Evolutionary conservation across 148 eudicot genomes (phyloP), one percentile per base, ranked within the genome.

Genomic region (Chenopodium album): DNA sequence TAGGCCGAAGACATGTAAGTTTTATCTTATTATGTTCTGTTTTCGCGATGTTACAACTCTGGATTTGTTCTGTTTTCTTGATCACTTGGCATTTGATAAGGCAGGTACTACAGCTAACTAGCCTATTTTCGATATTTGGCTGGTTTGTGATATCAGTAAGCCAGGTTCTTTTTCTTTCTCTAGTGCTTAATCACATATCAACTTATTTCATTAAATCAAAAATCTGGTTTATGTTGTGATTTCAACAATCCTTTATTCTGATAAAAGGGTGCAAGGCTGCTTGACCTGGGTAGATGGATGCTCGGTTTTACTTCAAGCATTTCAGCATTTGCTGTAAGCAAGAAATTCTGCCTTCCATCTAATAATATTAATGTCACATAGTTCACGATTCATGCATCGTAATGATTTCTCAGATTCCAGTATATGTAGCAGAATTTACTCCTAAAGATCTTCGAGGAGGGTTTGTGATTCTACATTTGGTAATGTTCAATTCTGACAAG

Each of bases 1-100:
- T 85, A 20, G 89, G 89, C 56, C 80, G 89, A 32, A 82, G 48
- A 83, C 70, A 73, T 75, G 89, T 87, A 82, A 85, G 86, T 44
- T 75, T 78, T 52, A n/a, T 48, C 20, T 29, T 31, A 50, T 13
- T 28, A 34, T 19, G 66, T 3, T 50, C 14, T 79, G 12, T 23
- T 56, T 54, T 69, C 31, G 7, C 20, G 56, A 29, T 73, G 59
- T 78, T 70, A 22, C 48, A 74, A 41, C 56, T 46, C 14, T 7
- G 13, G 52, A 29, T 17, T 34, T 32, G 47, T 77, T 68, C 44
- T 73, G 31, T 14, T 71, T 71, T 46, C 8, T 73, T 78, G 7
- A 41, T 79, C 20, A 32, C 31, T 72, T 73, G 59, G 63, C 32
- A 46, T 73, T 62, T 56, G 76, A 56, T 26, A 62, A 62, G 29